Evolutionary conservation across 345 rosid genomes (phyloP).

Genomic region (Eucalyptus cloeziana): DNA sequence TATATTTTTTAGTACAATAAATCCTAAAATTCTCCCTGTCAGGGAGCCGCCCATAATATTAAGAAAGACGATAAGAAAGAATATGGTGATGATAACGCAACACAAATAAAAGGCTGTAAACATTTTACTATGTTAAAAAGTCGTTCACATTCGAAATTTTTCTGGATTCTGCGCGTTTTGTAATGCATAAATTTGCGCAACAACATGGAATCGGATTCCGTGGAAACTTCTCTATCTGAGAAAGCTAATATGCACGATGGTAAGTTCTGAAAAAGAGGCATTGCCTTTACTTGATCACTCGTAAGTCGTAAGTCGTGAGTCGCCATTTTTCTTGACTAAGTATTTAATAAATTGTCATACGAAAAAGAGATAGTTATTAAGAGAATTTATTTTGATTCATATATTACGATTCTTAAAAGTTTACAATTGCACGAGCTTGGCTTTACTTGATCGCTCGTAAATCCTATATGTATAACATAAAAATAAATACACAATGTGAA

Average conservation of each 20-base stretch:
- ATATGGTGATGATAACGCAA: not conserved
- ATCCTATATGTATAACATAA: rapidly evolving
- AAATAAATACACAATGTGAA: not conserved
- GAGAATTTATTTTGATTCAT: not conserved
- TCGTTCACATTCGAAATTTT: not conserved
- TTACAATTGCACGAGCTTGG: not conserved
- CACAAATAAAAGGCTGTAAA: not conserved
- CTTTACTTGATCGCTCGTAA: not conserved
- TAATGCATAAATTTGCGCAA: not conserved
- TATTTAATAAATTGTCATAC: too few relatives aligned
- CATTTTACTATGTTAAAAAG: not conserved
- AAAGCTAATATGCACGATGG: not conserved
- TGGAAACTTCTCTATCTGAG: not conserved
- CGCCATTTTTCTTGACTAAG: too few relatives aligned
- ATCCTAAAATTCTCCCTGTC: not conserved
- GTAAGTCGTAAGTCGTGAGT: too few relatives aligned
- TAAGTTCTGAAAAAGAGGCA: not conserved
- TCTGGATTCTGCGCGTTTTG: not conserved
- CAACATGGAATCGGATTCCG: not conserved
- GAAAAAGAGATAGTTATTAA: not conserved
- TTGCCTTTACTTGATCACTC: too few relatives aligned
- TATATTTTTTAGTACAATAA: not conserved
- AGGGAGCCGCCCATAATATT: not conserved
- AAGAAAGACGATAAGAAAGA: not conserved
- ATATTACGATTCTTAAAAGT: too few relatives aligned